Base-by-base conservation (phyloP, 129 eudicot genomes). In the Gnaphalium uliginosum region DNA sequence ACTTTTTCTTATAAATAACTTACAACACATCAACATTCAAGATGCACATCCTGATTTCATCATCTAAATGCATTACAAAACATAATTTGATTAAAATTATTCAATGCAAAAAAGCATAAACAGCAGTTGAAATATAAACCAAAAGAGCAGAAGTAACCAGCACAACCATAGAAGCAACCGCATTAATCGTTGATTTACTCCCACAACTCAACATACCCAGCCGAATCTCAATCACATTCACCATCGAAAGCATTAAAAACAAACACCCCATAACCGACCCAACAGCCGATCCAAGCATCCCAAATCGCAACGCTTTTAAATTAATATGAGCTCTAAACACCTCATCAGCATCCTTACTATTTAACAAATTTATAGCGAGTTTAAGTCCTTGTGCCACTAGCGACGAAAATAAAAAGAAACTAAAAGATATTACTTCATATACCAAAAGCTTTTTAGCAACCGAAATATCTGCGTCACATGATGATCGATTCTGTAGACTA, bases 221-320 rank as follows among this genome's bases (percentile, higher is more conserved):
- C 25, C 85, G 66, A 23, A 83, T 76, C 86, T 86, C 76, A n/a
- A 86, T 81, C 76, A 86, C 87, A 60, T 66, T 80, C 64, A 86
- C 84, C 90, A 86, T 86, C 17, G 87, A 86, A 3, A 86, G 51
- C 90, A 83, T 83, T 74, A 86, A 21, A 18, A 86, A 86, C 85
- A 86, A 39, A n/a, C 87, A 83, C 59, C 90, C 87, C 83, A 86
- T 80, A 6, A 81, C 86, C 72, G 87, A 80, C 7, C 87, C 87
- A n/a, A 86, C 64, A 0, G 87, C 90, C 62, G 87, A 86, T 0
- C 79, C 87, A 7, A 86, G 66, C 90, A 86, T 83, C 57, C 90
- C 90, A 17, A 83, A 77, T 24, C 86, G 63, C 76, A 86, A 35
- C 17, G 81, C 85, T 32, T 81, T 86, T 8, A 82, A 21, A 70